Conservation (phyloP, 1,139 yeast species). For the Diutina neorugosa region DNA sequence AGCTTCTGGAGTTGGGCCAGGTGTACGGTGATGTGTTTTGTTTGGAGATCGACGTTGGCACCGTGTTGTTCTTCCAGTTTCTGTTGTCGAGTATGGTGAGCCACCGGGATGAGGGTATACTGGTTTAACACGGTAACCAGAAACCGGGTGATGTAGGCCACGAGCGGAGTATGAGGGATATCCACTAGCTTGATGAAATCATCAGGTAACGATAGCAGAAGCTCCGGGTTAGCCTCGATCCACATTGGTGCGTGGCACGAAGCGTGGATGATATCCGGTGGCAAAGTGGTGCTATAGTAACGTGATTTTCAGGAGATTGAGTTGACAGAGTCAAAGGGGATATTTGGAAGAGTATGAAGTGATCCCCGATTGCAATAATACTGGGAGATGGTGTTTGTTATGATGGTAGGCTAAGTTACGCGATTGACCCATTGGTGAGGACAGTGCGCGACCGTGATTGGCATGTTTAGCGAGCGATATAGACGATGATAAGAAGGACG, state of each 20-base stretch:
- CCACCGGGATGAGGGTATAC: neutral
- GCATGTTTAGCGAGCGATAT: too few species aligned
- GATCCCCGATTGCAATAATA: too few species aligned
- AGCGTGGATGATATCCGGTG: too few species aligned
- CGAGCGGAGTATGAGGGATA: constrained; percentile 1
- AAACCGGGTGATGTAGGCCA: neutral
- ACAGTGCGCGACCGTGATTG: neutral
- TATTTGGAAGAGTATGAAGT: too few species aligned
- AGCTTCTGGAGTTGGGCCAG: neutral
- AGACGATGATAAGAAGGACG: too few species aligned
- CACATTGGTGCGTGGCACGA: neutral
- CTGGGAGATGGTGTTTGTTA: neutral
- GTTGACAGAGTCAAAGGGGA: too few species aligned
- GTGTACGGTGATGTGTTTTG: neutral
- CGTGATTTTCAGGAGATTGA: too few species aligned
- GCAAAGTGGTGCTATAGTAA: too few species aligned
- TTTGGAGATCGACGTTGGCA: neutral
- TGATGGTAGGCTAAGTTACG: neutral
- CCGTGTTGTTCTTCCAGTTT: constrained; percentile 2
- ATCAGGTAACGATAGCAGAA: constrained; percentile 2
- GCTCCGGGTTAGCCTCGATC: neutral
- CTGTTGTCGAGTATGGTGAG: neutral
- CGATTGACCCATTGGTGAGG: neutral
- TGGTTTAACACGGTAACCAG: neutral
- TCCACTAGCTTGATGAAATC: neutral